phyloP scores from a whole-genome alignment of 768 basidiomycete species.

The Rhodotorula sphaerocarpa region DNA sequence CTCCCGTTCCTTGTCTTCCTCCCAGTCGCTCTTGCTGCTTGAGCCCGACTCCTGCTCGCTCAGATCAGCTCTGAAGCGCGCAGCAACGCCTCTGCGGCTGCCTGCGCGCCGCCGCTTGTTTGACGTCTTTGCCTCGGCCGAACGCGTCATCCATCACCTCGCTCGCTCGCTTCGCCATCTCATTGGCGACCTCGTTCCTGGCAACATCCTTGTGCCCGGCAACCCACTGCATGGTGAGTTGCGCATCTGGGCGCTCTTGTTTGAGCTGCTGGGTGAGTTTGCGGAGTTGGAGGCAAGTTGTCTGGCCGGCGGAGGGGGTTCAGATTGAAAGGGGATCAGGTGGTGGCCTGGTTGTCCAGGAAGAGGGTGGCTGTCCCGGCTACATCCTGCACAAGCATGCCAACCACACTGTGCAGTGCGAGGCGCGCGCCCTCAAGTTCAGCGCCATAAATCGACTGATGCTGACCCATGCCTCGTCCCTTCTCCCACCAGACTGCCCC shows the following conservation, averaged over 20 bases:
- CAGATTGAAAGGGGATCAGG: background rate
- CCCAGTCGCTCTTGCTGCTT: background rate
- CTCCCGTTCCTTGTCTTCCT: background rate
- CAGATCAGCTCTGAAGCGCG: background rate
- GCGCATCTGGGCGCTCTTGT: background rate
- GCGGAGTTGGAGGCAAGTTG: background rate
- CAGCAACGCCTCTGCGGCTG: background rate
- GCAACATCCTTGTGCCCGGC: background rate
- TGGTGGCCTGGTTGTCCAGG: conserved; percentile 3
- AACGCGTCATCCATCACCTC: background rate
- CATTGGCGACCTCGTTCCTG: conserved; percentile 1
- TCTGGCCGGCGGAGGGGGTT: background rate
- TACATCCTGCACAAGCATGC: too few species aligned
- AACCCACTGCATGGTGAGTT: background rate
- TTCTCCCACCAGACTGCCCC: background rate
- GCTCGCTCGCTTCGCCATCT: background rate
- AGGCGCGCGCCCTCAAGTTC: background rate
- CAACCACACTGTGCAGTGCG: background rate
- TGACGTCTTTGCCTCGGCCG: background rate
- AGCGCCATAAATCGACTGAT: background rate
- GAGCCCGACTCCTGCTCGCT: background rate
- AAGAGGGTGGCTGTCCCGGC: background rate
- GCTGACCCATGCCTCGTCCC: conserved; percentile 3
- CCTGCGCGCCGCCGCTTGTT: background rate
- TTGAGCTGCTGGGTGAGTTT: background rate